Conservation (phyloP, 176 grass and related monocot species). For the Phyllostachys edulis region DNA sequence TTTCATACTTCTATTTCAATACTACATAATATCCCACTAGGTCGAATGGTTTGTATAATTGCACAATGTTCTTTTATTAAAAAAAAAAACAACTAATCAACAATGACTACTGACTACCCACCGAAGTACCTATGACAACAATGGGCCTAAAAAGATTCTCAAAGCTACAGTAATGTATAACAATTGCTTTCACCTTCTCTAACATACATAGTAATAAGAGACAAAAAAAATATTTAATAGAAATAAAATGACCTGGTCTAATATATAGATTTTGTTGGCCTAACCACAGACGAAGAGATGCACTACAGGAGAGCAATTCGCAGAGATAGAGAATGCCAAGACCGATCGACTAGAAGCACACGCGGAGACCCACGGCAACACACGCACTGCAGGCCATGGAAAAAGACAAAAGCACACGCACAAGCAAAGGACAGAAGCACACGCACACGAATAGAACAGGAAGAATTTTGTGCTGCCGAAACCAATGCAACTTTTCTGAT, state of each 20-base stretch:
- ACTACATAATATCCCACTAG: not conserved
- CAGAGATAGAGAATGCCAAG: too few relatives aligned
- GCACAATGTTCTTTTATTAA: not conserved
- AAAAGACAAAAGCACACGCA: too few relatives aligned
- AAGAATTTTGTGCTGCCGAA: too few relatives aligned
- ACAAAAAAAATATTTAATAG: not conserved
- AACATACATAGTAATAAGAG: not conserved
- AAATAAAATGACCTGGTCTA: not conserved
- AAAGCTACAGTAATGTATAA: not conserved
- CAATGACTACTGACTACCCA: not conserved
- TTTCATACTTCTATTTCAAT: not conserved
- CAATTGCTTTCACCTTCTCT: not conserved
- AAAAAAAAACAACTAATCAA: not conserved
- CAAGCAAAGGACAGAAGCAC: too few relatives aligned
- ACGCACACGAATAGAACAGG: too few relatives aligned
- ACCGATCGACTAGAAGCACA: too few relatives aligned
- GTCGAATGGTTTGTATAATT: not conserved
- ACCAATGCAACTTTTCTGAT: too few relatives aligned
- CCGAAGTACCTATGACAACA: not conserved
- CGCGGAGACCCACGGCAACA: too few relatives aligned
- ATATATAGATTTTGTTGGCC: not conserved
- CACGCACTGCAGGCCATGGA: too few relatives aligned
- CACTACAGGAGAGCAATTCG: too few relatives aligned
- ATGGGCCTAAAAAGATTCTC: not conserved
- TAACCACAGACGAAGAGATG: too few relatives aligned